Conservation (phyloP, 2,329 filamentous ascomycete genomes). For the Colletotrichum viniferum region DNA sequence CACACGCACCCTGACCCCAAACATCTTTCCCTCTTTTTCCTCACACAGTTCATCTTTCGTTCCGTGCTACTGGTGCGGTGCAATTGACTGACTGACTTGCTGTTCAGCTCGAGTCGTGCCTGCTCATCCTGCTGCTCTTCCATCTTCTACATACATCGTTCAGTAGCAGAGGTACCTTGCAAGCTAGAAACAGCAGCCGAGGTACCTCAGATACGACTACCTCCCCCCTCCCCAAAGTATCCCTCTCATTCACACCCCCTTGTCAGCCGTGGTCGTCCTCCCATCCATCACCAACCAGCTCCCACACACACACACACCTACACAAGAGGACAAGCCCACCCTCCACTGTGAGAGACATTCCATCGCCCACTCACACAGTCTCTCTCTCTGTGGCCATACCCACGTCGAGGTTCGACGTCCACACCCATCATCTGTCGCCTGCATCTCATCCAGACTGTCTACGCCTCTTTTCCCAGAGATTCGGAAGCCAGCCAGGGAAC, state of each 20-base stretch:
- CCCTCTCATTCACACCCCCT: neutral
- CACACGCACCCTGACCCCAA: neutral
- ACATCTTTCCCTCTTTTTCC: neutral
- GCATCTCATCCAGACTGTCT: conserved; percentile 12
- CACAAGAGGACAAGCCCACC: conserved; percentile 9
- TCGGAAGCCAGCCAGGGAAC: conserved; percentile 9
- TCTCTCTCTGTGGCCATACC: neutral
- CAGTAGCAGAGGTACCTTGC: neutral
- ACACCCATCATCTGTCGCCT: conserved; percentile 15
- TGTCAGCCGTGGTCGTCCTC: neutral
- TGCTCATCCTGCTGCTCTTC: neutral
- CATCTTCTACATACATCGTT: neutral
- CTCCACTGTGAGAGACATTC: conserved; percentile 15
- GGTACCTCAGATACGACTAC: conserved; percentile 14
- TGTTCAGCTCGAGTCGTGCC: neutral
- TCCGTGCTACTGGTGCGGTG: neutral
- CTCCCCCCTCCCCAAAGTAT: conserved; percentile 1
- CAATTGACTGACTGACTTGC: neutral
- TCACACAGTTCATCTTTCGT: neutral
- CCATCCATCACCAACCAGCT: conserved; percentile 10
- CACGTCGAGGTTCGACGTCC: conserved; percentile 3
- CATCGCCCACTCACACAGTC: conserved; percentile 9
- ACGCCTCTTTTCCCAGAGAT: conserved; percentile 17
- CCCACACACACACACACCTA: neutral
- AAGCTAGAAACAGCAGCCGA: neutral